Percentiles rank a stretch among this genome's conserved stretches.
Conservation (phyloP, 345 rosid genomes). For the Citrus medica region DNA sequence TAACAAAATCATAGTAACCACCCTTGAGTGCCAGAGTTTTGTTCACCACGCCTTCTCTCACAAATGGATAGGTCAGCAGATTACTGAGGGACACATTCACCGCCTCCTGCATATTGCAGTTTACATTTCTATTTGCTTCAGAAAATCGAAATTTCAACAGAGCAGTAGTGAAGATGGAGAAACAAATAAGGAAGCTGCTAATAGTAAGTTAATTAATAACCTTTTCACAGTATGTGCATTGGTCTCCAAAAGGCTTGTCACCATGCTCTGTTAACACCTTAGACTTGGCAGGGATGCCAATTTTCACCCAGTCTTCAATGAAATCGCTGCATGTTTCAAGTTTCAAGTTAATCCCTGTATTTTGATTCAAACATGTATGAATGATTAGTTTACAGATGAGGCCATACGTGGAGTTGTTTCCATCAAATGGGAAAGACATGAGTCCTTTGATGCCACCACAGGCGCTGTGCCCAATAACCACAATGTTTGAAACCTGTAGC, state of each 20-base stretch:
- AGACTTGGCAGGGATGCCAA: constrained; percentile 67
- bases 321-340: constrained; percentile 62
- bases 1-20: constrained; percentile 83
- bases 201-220: constrained; percentile 17
- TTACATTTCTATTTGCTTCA: background rate
- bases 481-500: constrained; percentile 70
- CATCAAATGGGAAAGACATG: constrained; percentile 78
- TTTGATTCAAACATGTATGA: background rate
- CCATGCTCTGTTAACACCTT: constrained; percentile 55
- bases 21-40: constrained; percentile 82
- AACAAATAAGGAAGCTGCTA: too few relatives aligned
- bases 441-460: constrained; percentile 99
- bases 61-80: constrained; percentile 88
- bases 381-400: background rate
- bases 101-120: constrained; percentile 59
- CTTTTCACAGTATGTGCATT: constrained; percentile 76
- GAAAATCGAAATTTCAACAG: background rate
- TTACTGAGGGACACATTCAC: constrained; percentile 93
- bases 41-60: constrained; percentile 81
- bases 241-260: constrained; percentile 32
- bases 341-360: background rate
- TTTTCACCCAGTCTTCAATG: constrained; percentile 95
- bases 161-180: too few relatives aligned
- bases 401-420: constrained; percentile 64
- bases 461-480: constrained; percentile 87